A percentile compares a stretch with the other conserved stretches of the same genome.
Evolutionary conservation across 1,139 yeast genomes (phyloP).

Genomic region (Casaregolazyma suthepensis): DNA sequence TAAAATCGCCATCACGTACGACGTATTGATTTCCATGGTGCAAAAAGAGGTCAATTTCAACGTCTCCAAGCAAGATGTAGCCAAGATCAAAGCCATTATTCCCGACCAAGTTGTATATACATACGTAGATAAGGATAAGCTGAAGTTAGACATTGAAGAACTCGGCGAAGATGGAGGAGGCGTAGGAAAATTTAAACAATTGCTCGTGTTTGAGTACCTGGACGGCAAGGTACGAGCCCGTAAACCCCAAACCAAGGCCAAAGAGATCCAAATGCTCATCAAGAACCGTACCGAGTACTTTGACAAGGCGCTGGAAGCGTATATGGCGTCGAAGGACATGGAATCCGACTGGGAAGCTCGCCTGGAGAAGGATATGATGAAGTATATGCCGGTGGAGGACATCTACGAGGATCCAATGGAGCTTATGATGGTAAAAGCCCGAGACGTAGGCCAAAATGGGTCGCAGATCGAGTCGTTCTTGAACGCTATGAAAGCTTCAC

Average conservation of each 20-base stretch:
- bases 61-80: constrained; percentile 46
- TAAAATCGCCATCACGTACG: constrained; percentile 51
- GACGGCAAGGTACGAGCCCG: constrained; percentile 52
- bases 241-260: constrained; percentile 23
- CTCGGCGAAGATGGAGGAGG: constrained; percentile 19
- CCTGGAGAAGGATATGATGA: constrained; percentile 33
- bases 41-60: constrained; percentile 33
- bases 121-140: constrained; percentile 46
- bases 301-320: constrained; percentile 38
- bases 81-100: constrained; percentile 54
- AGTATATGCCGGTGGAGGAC: constrained; percentile 39
- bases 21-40: constrained; percentile 43
- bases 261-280: constrained; percentile 55
- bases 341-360: constrained; percentile 24
- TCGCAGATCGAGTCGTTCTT: constrained; percentile 44
- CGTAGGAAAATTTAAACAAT: constrained; percentile 37
- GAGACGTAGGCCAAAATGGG: background rate
- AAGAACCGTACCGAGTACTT: constrained; percentile 54
- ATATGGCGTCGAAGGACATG: background rate
- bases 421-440: constrained; percentile 7
- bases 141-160: constrained; percentile 16
- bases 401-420: constrained; percentile 20
- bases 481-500: constrained; percentile 35
- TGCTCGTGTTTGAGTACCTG: constrained; percentile 68
- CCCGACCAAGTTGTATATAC: constrained; percentile 66